phyloP scores from a whole-genome alignment of 371 early-diverging fungal species.

The Smittium culicis region DNA sequence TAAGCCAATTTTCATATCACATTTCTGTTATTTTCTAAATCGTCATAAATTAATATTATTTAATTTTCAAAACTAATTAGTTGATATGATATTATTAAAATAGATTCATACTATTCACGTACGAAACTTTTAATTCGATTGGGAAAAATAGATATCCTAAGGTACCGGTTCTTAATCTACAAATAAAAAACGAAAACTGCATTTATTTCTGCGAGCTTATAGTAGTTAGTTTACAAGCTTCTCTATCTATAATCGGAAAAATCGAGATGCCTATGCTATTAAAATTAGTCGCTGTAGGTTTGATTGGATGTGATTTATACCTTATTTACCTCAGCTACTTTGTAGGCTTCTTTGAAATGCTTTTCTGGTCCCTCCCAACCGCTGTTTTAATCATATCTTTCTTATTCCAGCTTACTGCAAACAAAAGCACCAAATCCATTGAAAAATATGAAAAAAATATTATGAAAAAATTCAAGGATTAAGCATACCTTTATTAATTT shows the following conservation, averaged over 20 bases:
- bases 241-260: background rate
- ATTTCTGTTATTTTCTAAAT: too few relatives aligned
- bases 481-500: too few relatives aligned
- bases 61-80: too few relatives aligned
- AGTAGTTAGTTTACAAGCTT: background rate
- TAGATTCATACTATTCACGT: background rate
- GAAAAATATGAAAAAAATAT: background rate
- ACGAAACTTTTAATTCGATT: background rate
- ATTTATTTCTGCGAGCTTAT: background rate
- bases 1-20: background rate
- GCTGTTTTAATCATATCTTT: background rate
- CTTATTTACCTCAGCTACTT: background rate
- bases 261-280: background rate
- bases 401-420: background rate
- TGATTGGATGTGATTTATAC: background rate
- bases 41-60: too few relatives aligned
- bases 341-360: background rate
- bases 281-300: background rate
- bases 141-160: background rate
- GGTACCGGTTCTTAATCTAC: background rate
- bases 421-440: background rate
- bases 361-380: background rate
- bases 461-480: background rate
- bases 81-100: background rate
- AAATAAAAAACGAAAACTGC: background rate